Conservation (phyloP, 208 protist genomes). For the Leishmania guyanensis region DNA sequence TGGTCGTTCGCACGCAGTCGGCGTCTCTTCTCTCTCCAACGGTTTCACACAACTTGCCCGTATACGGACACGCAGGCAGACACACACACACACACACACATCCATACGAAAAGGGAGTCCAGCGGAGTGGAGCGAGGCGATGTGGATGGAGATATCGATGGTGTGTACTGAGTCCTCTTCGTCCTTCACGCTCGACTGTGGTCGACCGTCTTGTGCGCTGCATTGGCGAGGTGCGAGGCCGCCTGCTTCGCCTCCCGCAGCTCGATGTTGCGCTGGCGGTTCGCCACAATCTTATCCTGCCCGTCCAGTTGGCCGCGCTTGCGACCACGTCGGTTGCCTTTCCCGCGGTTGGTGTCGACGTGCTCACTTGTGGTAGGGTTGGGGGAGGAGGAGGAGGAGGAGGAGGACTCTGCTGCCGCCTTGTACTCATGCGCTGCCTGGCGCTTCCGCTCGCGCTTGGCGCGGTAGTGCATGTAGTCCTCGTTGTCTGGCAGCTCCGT, state of each 20-base stretch:
- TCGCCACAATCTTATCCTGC: conserved; percentile 60
- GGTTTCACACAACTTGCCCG: neutral
- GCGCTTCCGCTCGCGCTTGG: conserved; percentile 52
- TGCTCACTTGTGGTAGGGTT: neutral
- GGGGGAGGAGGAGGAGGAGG: neutral
- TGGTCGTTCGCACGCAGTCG: neutral
- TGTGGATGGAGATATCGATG: neutral
- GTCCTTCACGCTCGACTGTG: neutral
- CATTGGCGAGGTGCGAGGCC: conserved; percentile 45
- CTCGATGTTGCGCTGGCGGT: conserved; percentile 62
- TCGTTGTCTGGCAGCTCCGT: conserved; percentile 68
- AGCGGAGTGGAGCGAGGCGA: neutral
- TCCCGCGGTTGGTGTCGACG: neutral
- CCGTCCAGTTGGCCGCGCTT: conserved; percentile 20
- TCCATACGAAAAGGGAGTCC: neutral
- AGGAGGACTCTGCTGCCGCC: neutral
- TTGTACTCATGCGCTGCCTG: conserved; percentile 37
- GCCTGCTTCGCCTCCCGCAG: conserved; percentile 50
- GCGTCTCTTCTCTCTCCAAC: neutral
- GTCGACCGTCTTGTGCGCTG: conserved; percentile 17
- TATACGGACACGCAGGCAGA: no score
- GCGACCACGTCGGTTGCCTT: conserved; percentile 9
- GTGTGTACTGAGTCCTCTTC: neutral
- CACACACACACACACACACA: neutral
- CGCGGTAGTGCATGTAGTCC: conserved; percentile 78